Conservation (phyloP, 1,284 basidiomycete species). For the Sanghuangporus baumii region DNA sequence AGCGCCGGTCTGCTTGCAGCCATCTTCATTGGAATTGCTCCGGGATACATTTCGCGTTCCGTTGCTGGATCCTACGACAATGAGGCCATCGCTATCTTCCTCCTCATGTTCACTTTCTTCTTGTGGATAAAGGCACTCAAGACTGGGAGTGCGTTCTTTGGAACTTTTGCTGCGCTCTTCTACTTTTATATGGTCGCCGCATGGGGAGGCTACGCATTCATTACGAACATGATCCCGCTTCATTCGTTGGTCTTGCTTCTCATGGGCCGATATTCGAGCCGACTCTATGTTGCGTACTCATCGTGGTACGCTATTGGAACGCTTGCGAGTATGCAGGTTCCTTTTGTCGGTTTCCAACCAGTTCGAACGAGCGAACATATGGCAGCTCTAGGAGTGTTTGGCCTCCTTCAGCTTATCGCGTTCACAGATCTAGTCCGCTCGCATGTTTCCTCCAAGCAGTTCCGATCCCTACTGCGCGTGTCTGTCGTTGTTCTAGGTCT, state of each 20-base stretch:
- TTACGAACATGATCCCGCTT: constrained; percentile 99
- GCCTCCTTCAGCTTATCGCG: constrained; percentile 93
- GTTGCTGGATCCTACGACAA: constrained; percentile 99
- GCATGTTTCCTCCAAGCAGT: constrained; percentile 91
- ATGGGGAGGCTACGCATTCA: constrained; percentile 99
- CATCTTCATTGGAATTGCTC: constrained; percentile 98
- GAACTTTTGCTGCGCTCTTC: constrained; percentile 88
- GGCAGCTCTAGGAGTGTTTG: constrained; percentile 96
- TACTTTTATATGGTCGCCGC: constrained; percentile 99
- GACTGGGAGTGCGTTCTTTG: constrained; percentile 88
- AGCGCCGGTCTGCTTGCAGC: constrained; percentile 94
- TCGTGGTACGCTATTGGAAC: constrained; percentile 98
- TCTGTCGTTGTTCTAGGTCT: constrained; percentile 68
- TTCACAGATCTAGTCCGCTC: constrained; percentile 88
- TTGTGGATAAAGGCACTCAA: constrained; percentile 97
- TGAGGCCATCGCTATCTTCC: constrained; percentile 99
- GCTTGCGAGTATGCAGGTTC: constrained; percentile 97
- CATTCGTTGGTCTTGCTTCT: constrained; percentile 90
- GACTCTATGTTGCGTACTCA: constrained; percentile 94
- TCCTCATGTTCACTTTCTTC: constrained; percentile 99
- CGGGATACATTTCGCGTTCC: constrained; percentile 97
- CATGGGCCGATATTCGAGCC: constrained; percentile 94
- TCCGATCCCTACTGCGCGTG: constrained; percentile 75
- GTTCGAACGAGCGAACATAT: constrained; percentile 97
- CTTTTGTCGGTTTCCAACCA: constrained; percentile 99